These are phyloP conservation scores for Styphnolobium japonicum DNA, from an alignment of 306 rosid species.

Conservation along the genomic window DNA sequence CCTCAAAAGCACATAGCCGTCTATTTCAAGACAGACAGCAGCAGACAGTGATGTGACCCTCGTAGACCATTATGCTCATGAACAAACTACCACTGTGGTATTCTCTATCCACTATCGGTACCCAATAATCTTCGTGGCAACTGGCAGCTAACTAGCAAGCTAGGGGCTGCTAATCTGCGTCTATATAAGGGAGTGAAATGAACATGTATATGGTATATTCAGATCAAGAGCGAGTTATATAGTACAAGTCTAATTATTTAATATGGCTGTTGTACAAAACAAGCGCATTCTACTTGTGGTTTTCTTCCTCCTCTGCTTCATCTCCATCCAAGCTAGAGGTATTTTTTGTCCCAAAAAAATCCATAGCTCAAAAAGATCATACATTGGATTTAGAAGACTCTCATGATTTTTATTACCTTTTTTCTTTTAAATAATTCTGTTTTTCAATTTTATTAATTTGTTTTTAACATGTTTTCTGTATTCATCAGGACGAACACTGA, in stretches of 20 bases:
- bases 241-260: neutral
- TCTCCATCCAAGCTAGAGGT: conserved; percentile 60
- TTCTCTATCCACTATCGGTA: neutral
- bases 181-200: conserved; percentile 37
- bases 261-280: conserved; percentile 41
- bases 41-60: conserved; percentile 68
- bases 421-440: neutral
- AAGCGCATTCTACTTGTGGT: conserved; percentile 44
- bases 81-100: conserved; percentile 33
- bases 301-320: conserved; percentile 57
- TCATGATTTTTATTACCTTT: neutral
- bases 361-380: neutral
- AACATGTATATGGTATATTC: neutral
- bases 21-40: conserved; percentile 41
- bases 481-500: conserved; percentile 53
- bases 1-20: conserved; percentile 13
- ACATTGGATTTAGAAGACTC: neutral
- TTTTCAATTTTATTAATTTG: neutral
- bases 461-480: neutral
- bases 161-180: neutral
- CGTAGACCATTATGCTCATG: conserved; percentile 36
- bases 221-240: neutral
- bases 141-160: neutral
- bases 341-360: neutral
- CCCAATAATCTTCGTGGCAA: conserved; percentile 16